Evolutionary conservation across 352 stramenopile species (phyloP), one percentile per base, ranked within the genome.

Genomic region (Globisporangium solare): DNA sequence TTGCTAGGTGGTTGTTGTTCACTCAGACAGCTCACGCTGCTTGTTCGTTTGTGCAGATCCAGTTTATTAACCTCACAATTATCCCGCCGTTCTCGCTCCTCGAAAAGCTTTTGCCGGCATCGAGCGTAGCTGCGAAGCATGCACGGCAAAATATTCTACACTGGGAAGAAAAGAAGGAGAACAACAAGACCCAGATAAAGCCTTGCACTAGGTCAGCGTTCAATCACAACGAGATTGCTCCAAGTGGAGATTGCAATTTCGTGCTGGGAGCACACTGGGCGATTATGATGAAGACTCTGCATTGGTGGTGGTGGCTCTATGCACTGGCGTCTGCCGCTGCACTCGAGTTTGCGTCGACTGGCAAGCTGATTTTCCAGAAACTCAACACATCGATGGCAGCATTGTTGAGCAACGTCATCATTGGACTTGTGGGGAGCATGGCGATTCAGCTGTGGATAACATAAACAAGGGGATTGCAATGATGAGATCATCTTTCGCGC

Each of bases 41-140:
- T 47, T 15, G 35, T 21, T 21, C 8, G 3, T 46, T 18, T 15
- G 37, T 18, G 10, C 56, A 71, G 54, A 72, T 69, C 47, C 60
- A 63, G n/a, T 72, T 69, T 47, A 68, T 72, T 52, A 60, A 61
- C 14, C 62, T 47, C 32, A 53, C 60, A 0, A 60, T 72, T 21
- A 52, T 72, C 27, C 65, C 65, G 15, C 60, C 61, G 14, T 72
- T 72, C 32, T 48, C 53, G 10, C 13, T 69, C 4, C 65, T 72
- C 32, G 46, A 57, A 39, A 41, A 35, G 0, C 47, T 72, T 14
- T 46, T 69, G 3, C 65, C 61, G 13, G 24, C 41, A 17, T 53
- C 65, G 27, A 40, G 18, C 21, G 37, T 58, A 45, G 56, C 61
- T 2, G 11, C 63, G 24, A 42, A 49, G 1, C 45, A 61, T 41